Base-by-base conservation (phyloP, 495 filamentous ascomycete genomes). In the Lindgomyces ingoldianus region DNA sequence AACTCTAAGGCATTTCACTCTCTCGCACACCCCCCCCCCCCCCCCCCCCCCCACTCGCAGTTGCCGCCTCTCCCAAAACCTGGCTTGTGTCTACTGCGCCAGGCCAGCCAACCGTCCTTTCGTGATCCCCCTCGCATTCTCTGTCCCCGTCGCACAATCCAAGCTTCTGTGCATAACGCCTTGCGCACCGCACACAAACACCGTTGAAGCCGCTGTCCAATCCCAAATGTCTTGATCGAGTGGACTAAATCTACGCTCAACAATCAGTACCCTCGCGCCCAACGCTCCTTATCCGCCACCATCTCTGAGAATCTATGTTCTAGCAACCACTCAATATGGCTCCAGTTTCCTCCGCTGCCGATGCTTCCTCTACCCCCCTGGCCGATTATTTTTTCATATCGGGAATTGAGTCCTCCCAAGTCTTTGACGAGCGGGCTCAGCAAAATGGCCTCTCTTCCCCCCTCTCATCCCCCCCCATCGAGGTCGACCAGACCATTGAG, bases 311-410 rank as follows among this genome's bases (percentile, higher is more conserved):
- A 42, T 51, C 54, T 47, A 70, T 70, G 62, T 64, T 44, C 54
- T 65, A 56, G n/a, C n/a, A n/a, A n/a, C 26, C 44, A 48, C 27
- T n/a, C 52, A 55, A 55, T 58, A 74, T 74, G 72, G 70, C 70
- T 62, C 70, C 71, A 30, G 72, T 55, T 56, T 57, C 65, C 57
- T 57, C 65, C 52, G 29, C 64, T 58, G 36, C 66, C 22, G 71
- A 69, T 46, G 61, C 64, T 55, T 82, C 88, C 21, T 87, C 88
- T 60, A 82, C 88, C 54, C 94, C 94, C 64, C 86, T 98, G 63
- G 94, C 94, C 73, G 94, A 98, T 76, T 97, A 95, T 79, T 98
- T 98, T 79, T 98, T 94, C 91, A 97, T 98, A 66, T 91, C 90
- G 67, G 94, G 94, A 75, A 85, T 96, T 71, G 91, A 92, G 77